Percentiles rank a stretch among this genome's conserved stretches.
Evolutionary conservation across 306 rosid genomes (phyloP).

Genomic region (Sicyos baderoa): DNA sequence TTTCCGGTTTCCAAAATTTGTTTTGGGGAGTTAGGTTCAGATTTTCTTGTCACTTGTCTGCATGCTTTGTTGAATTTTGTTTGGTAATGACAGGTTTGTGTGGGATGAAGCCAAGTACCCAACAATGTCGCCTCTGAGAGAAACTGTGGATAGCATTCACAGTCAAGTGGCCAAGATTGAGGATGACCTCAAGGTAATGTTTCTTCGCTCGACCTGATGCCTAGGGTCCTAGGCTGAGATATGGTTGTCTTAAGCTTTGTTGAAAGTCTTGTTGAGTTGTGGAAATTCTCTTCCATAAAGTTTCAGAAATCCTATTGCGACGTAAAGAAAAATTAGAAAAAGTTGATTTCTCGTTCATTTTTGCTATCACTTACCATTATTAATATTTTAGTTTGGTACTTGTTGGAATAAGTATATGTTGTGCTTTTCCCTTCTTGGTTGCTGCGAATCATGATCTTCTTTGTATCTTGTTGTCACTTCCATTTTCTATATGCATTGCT

Average conservation of each 20-base stretch:
- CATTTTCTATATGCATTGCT: not conserved
- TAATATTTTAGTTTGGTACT: not conserved
- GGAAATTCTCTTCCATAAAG: not conserved
- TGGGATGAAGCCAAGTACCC: slow-evolving; percentile 98
- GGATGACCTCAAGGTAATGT: slow-evolving; percentile 83
- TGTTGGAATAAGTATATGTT: not conserved
- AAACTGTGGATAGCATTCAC: slow-evolving; percentile 65
- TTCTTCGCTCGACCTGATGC: not conserved
- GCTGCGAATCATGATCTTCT: not conserved
- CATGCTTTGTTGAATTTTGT: not conserved
- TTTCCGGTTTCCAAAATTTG: too few relatives aligned
- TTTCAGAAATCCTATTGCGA: not conserved
- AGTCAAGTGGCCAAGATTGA: slow-evolving; percentile 79
- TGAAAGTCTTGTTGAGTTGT: not conserved
- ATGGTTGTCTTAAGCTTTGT: not conserved
- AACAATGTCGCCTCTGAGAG: slow-evolving; percentile 72
- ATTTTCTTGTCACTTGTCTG: not conserved
- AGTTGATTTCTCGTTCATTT: not conserved
- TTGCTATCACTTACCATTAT: not conserved
- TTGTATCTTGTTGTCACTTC: not conserved
- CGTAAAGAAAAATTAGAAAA: not conserved
- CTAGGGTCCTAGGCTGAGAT: not conserved
- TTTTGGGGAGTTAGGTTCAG: not conserved
- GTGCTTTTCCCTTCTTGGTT: not conserved
- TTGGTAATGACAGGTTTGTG: slow-evolving; percentile 41